phyloP scores from a whole-genome alignment of 2,329 filamentous ascomycete genomes.

The Fusarium sp. region DNA sequence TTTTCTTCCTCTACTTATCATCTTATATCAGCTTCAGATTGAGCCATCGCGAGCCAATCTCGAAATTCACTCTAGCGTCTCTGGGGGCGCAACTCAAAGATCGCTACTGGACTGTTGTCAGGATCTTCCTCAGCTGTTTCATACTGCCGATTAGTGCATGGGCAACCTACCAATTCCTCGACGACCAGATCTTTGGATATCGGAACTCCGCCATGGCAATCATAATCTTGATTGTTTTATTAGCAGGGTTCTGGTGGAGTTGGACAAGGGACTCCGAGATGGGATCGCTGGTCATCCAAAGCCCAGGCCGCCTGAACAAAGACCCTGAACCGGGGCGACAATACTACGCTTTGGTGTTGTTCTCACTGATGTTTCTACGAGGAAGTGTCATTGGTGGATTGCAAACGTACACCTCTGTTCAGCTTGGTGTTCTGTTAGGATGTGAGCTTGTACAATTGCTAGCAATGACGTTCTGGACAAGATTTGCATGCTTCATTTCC shows the following conservation, averaged over 20 bases:
- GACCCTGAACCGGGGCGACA: not conserved
- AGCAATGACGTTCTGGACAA: not conserved
- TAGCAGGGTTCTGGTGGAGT: constrained; percentile 41
- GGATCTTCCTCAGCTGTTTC: constrained; percentile 79
- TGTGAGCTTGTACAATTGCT: constrained; percentile 18
- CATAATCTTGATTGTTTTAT: constrained; percentile 32
- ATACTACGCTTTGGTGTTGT: constrained; percentile 6
- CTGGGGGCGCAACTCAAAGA: constrained; percentile 49
- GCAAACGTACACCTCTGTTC: not conserved
- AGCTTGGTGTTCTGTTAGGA: constrained; percentile 11
- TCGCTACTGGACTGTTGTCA: constrained; percentile 59
- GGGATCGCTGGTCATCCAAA: not conserved
- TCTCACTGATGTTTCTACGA: constrained; percentile 20
- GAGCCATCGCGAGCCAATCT: rapidly evolving
- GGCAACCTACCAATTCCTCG: constrained; percentile 72
- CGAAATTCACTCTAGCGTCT: rapidly evolving
- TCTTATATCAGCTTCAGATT: constrained; percentile 50
- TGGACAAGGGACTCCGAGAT: constrained; percentile 1
- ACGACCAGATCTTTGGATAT: constrained; percentile 17
- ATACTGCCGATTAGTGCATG: constrained; percentile 74
- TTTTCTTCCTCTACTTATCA: constrained; percentile 67
- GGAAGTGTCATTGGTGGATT: constrained; percentile 23
- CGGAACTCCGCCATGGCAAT: constrained; percentile 48
- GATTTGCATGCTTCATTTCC: not conserved
- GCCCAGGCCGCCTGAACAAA: too few relatives aligned